Evolutionary conservation across 768 basidiomycete species (phyloP), one percentile per base, ranked within the genome.

Genomic region (Suillus ampliporus): DNA sequence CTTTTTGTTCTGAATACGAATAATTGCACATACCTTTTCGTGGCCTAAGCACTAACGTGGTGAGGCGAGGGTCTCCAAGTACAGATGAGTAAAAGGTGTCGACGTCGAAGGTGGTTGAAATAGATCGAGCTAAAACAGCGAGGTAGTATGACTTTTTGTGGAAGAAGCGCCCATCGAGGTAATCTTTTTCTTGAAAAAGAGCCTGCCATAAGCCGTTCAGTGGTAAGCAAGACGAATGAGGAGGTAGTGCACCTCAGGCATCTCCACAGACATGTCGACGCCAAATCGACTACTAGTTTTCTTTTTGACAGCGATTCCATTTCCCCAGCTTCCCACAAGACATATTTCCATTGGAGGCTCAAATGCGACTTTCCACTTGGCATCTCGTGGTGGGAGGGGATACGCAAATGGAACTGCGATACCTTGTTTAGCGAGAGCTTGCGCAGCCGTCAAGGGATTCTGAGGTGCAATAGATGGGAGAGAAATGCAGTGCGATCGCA

Each of bases 151-250:
- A 89, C 43, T 93, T 83, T 72, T 99, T 99, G 72, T 96, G 91
- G 72, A 97, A 96, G 74, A 91, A 95, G 13, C 97, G 86, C 9
- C 88, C 85, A 71, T 95, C 90, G 61, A 95, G 80, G 66, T 94
- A 93, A 71, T 99, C 96, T 72, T 99, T 99, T 70, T 96, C 94
- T 79, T 97, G 94, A 70, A 99, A 96, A n/a, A 97, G 79, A 52
- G 68, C 74, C 91, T 92, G 60, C 5, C 38, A 15, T 21, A 37
- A 17, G 15, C 54, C 59, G 58, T 61, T 62, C 57, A 58, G 52
- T 11, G 60, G 53, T 17, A 11, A 9, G 59, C 17, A 34, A 31
- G n/a, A 23, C 21, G 54, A 15, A 21, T 38, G 35, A 31, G 43
- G 6, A 21, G 57, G 14, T 54, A 21, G 80, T 88, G 67, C 70